Evolutionary conservation across 371 early-diverging fungal genomes (phyloP).

Genomic region (Mortierella polycephala): DNA sequence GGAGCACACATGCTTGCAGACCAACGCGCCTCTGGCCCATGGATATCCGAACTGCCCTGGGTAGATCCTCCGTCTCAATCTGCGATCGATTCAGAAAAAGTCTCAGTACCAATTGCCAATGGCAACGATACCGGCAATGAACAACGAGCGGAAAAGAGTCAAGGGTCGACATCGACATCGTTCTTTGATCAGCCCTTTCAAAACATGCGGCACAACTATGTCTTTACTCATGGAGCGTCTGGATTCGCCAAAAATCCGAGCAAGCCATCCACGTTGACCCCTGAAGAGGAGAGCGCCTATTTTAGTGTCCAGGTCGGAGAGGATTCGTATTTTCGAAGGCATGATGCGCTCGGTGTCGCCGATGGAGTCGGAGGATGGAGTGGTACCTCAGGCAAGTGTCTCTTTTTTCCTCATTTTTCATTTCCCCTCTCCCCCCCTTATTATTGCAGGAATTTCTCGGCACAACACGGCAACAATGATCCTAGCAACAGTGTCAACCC

Average conservation of each 20-base stretch:
- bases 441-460: not conserved
- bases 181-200: slow-evolving; percentile 58
- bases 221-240: slow-evolving; percentile 77
- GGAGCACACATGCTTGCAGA: slow-evolving; percentile 27
- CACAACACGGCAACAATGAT: too few relatives aligned
- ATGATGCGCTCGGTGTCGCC: slow-evolving; percentile 84
- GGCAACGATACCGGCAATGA: not conserved
- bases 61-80: slow-evolving; percentile 38
- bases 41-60: slow-evolving; percentile 52
- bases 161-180: slow-evolving; percentile 6
- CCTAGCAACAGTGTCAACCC: too few relatives aligned
- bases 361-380: slow-evolving; percentile 90
- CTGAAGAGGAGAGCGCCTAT: slow-evolving; percentile 78
- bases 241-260: slow-evolving; percentile 80
- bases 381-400: slow-evolving; percentile 54
- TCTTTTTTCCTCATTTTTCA: slow-evolving; percentile 10
- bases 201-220: slow-evolving; percentile 63
- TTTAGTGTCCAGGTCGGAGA: slow-evolving; percentile 84
- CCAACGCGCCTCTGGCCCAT: slow-evolving; percentile 11
- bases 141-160: slow-evolving; percentile 1
- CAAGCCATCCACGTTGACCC: slow-evolving; percentile 40
- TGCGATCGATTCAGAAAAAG: slow-evolving; percentile 27
- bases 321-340: slow-evolving; percentile 81
- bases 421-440: too few relatives aligned
- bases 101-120: not conserved